Percentiles rank a stretch among this genome's conserved stretches.
These are phyloP conservation scores for Cryphonectria japonica DNA, from an alignment of 2,329 filamentous ascomycete species.

Conservation along the genomic window DNA sequence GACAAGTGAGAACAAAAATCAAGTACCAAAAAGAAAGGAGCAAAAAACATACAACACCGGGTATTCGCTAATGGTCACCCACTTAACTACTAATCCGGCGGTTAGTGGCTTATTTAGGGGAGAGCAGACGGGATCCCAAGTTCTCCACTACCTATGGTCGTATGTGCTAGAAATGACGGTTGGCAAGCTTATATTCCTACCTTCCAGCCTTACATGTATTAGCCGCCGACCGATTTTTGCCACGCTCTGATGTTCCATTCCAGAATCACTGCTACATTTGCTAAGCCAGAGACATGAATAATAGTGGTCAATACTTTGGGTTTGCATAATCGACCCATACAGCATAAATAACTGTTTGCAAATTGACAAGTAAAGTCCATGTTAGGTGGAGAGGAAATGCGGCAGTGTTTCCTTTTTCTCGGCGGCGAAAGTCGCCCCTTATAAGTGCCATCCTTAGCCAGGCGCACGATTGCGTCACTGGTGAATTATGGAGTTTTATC, in stretches of 20 bases:
- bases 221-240: background rate
- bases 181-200: background rate
- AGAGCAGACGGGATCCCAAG: slow-evolving; percentile 3
- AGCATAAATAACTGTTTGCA: too few relatives aligned
- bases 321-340: background rate
- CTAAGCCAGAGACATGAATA: background rate
- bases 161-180: background rate
- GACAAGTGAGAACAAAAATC: background rate
- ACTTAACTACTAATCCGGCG: slow-evolving; percentile 11
- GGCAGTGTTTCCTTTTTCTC: background rate
- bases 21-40: background rate
- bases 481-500: background rate
- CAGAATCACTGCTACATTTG: too few relatives aligned
- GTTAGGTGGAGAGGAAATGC: background rate
- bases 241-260: too few relatives aligned
- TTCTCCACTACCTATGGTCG: slow-evolving; percentile 5
- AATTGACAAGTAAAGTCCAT: too few relatives aligned
- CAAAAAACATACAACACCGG: background rate
- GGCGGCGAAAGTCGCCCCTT: background rate
- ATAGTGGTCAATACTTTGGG: background rate
- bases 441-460: background rate
- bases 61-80: slow-evolving; percentile 33
- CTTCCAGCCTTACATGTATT: background rate
- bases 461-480: slow-evolving; percentile 12
- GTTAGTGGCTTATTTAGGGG: slow-evolving; percentile 8